Percentiles rank a stretch among this genome's conserved stretches.
phyloP scores from a whole-genome alignment of 805 yeast species.

The Ogataea salicorniae region DNA sequence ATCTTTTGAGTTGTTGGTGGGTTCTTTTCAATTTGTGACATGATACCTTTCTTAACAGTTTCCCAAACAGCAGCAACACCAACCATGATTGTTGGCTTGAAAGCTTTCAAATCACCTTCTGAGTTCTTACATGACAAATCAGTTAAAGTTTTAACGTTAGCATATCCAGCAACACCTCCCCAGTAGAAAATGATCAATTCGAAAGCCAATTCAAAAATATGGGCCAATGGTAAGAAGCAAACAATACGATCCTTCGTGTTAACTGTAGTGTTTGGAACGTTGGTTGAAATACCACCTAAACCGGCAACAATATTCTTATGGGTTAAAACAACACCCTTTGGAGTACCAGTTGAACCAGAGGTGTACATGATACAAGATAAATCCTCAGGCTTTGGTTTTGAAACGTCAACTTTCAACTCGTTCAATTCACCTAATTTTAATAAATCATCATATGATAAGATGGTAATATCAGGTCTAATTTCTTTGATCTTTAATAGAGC shows the following conservation, averaged over 20 bases:
- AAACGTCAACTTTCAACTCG: slow-evolving; percentile 34
- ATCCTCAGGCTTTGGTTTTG: slow-evolving; percentile 52
- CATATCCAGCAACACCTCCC: slow-evolving; percentile 91
- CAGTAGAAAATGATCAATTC: slow-evolving; percentile 77
- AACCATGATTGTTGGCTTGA: slow-evolving; percentile 90
- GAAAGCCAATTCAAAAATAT: slow-evolving; percentile 87
- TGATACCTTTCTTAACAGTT: slow-evolving; percentile 85
- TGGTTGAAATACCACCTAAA: slow-evolving; percentile 71
- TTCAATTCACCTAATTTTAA: slow-evolving; percentile 55
- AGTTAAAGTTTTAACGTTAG: slow-evolving; percentile 84
- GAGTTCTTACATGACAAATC: slow-evolving; percentile 80
- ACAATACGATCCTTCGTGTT: slow-evolving; percentile 63
- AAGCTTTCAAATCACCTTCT: slow-evolving; percentile 79
- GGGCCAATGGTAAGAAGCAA: slow-evolving; percentile 92
- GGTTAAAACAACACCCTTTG: slow-evolving; percentile 74
- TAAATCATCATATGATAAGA: slow-evolving; percentile 62
- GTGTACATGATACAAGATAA: slow-evolving; percentile 79
- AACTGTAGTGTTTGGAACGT: slow-evolving; percentile 50
- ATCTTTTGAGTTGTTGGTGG: slow-evolving; percentile 67
- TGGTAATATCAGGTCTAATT: slow-evolving; percentile 71
- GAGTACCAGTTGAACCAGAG: slow-evolving; percentile 81
- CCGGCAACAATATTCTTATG: slow-evolving; percentile 76
- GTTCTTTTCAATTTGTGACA: slow-evolving; percentile 63
- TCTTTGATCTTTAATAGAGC: slow-evolving; percentile 57
- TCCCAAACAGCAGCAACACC: slow-evolving; percentile 99